Evolutionary conservation across 805 yeast genomes (phyloP).

Genomic region (Blastobotrys parvus): DNA sequence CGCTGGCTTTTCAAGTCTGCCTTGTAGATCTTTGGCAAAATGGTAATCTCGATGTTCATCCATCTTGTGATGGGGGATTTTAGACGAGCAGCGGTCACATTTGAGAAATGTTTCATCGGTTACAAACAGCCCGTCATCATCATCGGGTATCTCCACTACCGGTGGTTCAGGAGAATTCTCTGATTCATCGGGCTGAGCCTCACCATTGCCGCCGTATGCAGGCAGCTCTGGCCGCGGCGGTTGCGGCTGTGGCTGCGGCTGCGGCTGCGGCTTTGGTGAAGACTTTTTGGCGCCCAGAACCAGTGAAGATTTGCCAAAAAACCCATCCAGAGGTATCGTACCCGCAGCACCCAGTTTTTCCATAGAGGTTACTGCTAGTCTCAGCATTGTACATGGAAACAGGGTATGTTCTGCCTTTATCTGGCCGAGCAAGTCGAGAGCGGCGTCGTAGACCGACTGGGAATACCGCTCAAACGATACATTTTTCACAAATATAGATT

Average conservation of each 20-base stretch:
- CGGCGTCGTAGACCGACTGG: constrained; percentile 2
- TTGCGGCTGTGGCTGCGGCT: not conserved
- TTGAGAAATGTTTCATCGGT: constrained; percentile 3
- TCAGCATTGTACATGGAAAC: constrained; percentile 3
- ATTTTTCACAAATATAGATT: constrained; percentile 3
- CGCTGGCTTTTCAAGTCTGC: constrained; percentile 43
- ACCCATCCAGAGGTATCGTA: not conserved
- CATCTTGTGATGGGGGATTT: constrained; percentile 12
- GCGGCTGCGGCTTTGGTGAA: not conserved
- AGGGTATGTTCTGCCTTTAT: not conserved
- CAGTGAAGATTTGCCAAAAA: constrained; percentile 1
- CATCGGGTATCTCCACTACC: no score
- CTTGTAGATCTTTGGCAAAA: constrained; percentile 27
- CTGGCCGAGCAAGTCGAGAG: constrained; percentile 3
- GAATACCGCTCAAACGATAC: constrained; percentile 6
- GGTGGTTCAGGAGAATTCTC: no score
- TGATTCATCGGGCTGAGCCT: constrained; percentile 3
- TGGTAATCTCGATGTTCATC: constrained; percentile 36
- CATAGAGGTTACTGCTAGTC: constrained; percentile 2
- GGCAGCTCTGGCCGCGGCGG: not conserved
- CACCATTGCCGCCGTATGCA: not conserved
- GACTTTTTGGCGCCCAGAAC: not conserved
- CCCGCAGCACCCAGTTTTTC: constrained; percentile 1
- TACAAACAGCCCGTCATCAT: constrained; percentile 11
- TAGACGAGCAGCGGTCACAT: constrained; percentile 25